Base-by-base conservation (phyloP, 441 rosid genomes). In the Francoa sonchifolia region DNA sequence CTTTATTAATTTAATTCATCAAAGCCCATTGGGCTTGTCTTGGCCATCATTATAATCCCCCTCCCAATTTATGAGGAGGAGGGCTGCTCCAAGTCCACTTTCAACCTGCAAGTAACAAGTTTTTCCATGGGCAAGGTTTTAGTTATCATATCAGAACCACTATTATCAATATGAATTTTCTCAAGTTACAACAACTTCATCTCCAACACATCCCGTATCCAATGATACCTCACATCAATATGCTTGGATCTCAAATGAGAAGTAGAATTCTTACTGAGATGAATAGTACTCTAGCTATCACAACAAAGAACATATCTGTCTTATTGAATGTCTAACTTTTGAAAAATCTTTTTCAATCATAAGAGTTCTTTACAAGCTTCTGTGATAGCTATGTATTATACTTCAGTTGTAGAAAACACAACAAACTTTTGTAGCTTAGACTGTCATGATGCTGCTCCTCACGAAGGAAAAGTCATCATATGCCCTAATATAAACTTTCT, bases 121-220 rank as follows among this genome's bases (percentile, higher is more conserved):
- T 33, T 51, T 7, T 34, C 7, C 18, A 1, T 17, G 1, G 57
- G 21, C 5, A 43, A 12, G 6, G 42, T 8, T 19, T 39, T 54
- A 1, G 29, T 54, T 19, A 44, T 25, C 59, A 39, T 46, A 13
- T 46, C 26, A 0, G 13, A 21, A 21, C 44, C 14, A 13, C 14
- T 14, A 6, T 23, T 2, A 11, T 41, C n/a, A 21, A n/a, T 26
- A 26, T 41, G 46, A 14, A 8, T 32, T 25, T 26, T 13, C 33
- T 41, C 11, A 28, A 28, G 10, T 28, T 28, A 2, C 11, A 6
- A 10, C 11, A 28, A 10, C 7, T 28, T 28, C 2, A 6, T 1
- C 4, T 28, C 10, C 2, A 28, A 8, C 4, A 28, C 32, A 6
- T 28, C 7, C 2, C 32, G 10, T 10, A 28, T 28, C 32, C 32